Base-by-base conservation (phyloP, 371 early-diverging fungal species). In the Mucor irregularis region DNA sequence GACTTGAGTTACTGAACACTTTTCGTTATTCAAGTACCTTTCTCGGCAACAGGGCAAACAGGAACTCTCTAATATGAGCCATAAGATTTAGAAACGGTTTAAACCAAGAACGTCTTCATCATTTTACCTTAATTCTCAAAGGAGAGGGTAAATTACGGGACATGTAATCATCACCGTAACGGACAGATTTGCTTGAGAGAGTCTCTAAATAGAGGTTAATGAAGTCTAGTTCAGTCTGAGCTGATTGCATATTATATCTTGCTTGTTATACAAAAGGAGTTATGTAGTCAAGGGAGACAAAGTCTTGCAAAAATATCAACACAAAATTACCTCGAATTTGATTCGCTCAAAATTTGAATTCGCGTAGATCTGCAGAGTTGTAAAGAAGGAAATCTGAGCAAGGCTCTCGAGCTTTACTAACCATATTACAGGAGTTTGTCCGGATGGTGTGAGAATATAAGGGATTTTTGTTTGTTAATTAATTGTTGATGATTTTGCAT, bases 141-240 rank as follows among this genome's bases (percentile, higher is more conserved):
- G 67, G 57, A 21, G 56, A 47, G 17, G 67, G 72, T n/a, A 67
- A 46, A 14, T 48, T 33, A 37, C 66, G 73, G n/a, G 73, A 42
- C 46, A 53, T 56, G 38, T 76, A 75, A 51, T 76, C 74, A 35
- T 68, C 28, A 14, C 72, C 76, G 60, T 61, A 79, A 19, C 80
- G 64, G 7, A 79, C 80, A 22, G 76, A 71, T n/a, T 72, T 72
- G 1, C 53, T 45, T 30, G 80, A 79, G 19, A 79, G 64, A 25
- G 37, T 50, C 5, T 61, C 62, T 11, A 78, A 64, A 33, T 69
- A 78, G 35, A 61, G 57, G 11, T 68, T 56, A 40, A 73, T 71
- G 57, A 72, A 78, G 14, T 61, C 56, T 38, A 64, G 38, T 59
- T 73, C 74, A 16, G 55, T 59, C 39, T 59, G 50, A 44, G 67